Evolutionary conservation across 192 early-diverging fungal species (phyloP), one percentile per base, ranked within the genome.

Genomic region (Backusella liffmaniae): DNA sequence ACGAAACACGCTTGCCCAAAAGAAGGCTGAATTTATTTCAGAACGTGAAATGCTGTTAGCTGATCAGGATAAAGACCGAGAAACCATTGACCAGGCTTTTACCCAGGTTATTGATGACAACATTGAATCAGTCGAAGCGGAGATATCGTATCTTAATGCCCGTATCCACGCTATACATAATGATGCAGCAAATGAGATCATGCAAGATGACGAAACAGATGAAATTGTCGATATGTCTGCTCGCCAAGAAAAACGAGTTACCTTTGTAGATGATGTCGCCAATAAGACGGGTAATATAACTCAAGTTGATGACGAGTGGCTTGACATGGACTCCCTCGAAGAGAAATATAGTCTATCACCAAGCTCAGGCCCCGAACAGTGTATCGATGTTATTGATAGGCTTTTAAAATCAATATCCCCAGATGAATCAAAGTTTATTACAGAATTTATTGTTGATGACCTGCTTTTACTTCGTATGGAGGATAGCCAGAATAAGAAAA

Each of bases 381-480:
- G 84, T 1, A 82, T 85, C 42, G 87, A 87, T 26, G 76, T 78
- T 65, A 86, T 85, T 5, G 67, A 86, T 18, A 65, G 51, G 9
- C 76, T 90, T 23, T 41, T 90, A 68, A 77, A 78, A 59, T 83
- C 84, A n/a, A 69, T 87, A 39, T 78, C 85, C 34, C 26, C 78
- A 30, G 72, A 77, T 42, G 88, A 90, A 76, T 51, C 82, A 10
- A 68, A 81, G 16, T 72, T 83, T 23, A 73, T 90, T 66, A 53
- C 87, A 21, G 86, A 90, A 79, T 81, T 85, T 46, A 37, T 89
- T 21, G 82, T 90, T 72, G 82, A 88, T 30, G 89, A 90, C 68
- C 79, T 90, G 66, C 79, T 89, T 29, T 41, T 75, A 15, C 82
- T 90, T 42, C 86, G 87, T 9, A 73, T 82, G 46, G 75, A 77